Base-by-base conservation (phyloP, 2,329 filamentous ascomycete genomes). In the Phyllosticta citribraziliensis region DNA sequence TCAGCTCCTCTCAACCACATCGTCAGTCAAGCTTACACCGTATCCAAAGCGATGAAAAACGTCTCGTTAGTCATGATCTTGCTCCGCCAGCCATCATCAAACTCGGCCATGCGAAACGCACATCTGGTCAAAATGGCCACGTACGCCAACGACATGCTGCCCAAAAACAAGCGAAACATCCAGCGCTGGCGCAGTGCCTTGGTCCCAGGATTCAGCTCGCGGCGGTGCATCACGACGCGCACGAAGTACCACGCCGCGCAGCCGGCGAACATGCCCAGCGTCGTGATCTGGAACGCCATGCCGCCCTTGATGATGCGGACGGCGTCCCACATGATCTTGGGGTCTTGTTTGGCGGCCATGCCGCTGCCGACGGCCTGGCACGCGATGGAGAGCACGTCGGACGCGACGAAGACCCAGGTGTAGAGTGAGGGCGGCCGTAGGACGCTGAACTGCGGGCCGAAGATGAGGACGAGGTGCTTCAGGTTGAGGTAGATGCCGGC, bases 331-430 rank as follows among this genome's bases (percentile, higher is more conserved):
- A 14, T 12, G 1, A 75, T 67, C 47, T 80, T 70, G 9, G 75
- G 70, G n/a, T 78, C 67, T 1, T 70, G 68, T 3, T 64, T 77
- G 0, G 83, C 81, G 1, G 84, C 81, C 54, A 84, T 74, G 56
- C 78, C 83, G 61, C 84, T 83, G 12, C 83, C 83, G 8, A 76
- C 76, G 4, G 81, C 82, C 69, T 86, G 84, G 4, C 85, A 71
- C 12, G 82, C 64, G n/a, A 87, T 77, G n/a, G 79, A 82, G 58
- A 82, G 66, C 52, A 85, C 65, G 65, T 86, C 84, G 66, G 80
- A 83, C n/a, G 73, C 67, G 64, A 86, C 81, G 71, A 86, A 86
- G 63, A 85, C 78, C 69, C 79, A 79, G 11, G 83, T 84, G 69
- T 84, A 85, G 58, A 47, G 40, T 1, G 78, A 70, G 5, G 63